phyloP scores from a whole-genome alignment of 257 asterid genomes.

The Ligustrum vulgare region DNA sequence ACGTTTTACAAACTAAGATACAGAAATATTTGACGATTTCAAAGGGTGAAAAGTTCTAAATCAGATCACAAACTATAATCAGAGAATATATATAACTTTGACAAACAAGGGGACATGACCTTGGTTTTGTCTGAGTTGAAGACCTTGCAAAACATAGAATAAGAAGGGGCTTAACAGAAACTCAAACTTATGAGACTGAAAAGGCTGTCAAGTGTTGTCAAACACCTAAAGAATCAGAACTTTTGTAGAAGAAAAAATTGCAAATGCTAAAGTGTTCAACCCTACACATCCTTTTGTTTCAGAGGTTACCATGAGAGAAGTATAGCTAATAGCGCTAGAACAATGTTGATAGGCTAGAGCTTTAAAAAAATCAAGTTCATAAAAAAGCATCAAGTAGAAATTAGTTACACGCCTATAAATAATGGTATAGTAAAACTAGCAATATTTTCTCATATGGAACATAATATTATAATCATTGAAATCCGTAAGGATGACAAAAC shows the following conservation, averaged over 20 bases:
- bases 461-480: neutral
- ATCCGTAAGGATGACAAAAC: neutral
- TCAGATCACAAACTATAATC: neutral
- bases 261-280: neutral
- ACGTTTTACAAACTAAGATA: neutral
- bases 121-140: neutral
- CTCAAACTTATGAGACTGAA: neutral
- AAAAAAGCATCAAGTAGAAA: neutral
- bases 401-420: neutral
- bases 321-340: neutral
- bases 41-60: neutral
- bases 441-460: neutral
- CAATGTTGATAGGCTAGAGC: neutral
- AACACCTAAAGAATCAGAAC: neutral
- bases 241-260: neutral
- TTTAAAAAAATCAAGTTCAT: neutral
- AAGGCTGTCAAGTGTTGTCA: neutral
- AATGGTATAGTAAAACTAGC: neutral
- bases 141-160: neutral
- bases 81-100: neutral
- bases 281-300: neutral
- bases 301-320: neutral
- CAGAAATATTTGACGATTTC: neutral
- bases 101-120: neutral
- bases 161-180: neutral